Evolutionary conservation across 2,329 filamentous ascomycete species (phyloP).

Genomic region (Chaetomiaceae sp.): DNA sequence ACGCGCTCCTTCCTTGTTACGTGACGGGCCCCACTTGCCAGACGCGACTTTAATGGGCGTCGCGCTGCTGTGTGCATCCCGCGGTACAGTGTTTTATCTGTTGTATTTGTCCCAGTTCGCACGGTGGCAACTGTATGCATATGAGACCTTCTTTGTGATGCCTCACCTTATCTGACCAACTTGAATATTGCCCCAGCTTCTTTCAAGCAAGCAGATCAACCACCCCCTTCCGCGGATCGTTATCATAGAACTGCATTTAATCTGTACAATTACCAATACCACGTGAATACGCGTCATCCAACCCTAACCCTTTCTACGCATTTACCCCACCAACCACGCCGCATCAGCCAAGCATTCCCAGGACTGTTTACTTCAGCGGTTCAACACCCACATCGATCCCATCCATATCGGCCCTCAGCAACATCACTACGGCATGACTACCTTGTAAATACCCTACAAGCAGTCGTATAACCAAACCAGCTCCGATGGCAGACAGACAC

Average conservation of each 20-base stretch:
- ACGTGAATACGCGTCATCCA: not conserved
- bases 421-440: not conserved
- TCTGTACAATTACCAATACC: no score
- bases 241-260: no score
- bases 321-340: slow-evolving; percentile 6
- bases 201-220: no score
- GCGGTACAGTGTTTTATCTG: no score
- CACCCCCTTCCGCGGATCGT: no score
- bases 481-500: slow-evolving; percentile 25
- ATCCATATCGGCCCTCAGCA: not conserved
- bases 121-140: no score
- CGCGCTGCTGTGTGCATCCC: no score
- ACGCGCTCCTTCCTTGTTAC: slow-evolving; percentile 27
- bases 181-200: no score
- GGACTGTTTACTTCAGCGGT: not conserved
- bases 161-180: no score
- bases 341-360: not conserved
- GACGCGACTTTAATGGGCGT: slow-evolving; percentile 23
- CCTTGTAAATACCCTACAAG: not conserved
- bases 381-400: not conserved
- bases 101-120: no score
- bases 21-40: slow-evolving; percentile 28
- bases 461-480: not conserved
- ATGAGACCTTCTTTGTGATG: no score
- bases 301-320: slow-evolving; percentile 1